Base-by-base conservation (phyloP, 1,284 basidiomycete species). In the Papiliotrema nemorosa region DNA sequence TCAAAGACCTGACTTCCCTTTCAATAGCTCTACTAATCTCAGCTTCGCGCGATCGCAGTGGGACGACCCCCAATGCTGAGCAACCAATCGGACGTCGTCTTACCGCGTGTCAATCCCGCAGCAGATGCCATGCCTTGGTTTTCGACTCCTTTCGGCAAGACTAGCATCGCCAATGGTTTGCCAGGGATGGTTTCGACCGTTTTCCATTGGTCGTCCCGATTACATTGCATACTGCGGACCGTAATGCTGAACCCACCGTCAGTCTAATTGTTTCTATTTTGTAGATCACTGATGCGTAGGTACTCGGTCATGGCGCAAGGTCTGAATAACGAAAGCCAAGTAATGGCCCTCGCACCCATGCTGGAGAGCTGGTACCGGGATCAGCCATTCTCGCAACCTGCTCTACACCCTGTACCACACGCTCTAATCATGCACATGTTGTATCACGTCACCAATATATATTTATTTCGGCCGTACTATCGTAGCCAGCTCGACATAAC, bases 391-490 rank as follows among this genome's bases (percentile, higher is more conserved):
- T 62, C 13, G 29, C 50, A 14, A 44, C 40, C 5, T 47, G 50
- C 20, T 53, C 58, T n/a, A 48, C 52, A 47, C 2, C 57, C 60
- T 10, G 33, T 62, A 5, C 60, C 60, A 3, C 60, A 62, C 37
- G 48, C 54, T 6, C 44, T 62, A 10, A 49, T 59, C 10, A 49
- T 62, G 13, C 57, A 62, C 50, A 49, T 57, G 44, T 45, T 44
- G 5, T 62, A 57, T 25, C 51, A 58, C 35, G 47, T 62, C 14
- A 44, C 44, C 10, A 36, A 49, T 10, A 56, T 62, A 5, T 58
- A 55, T 37, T 48, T 62, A 9, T 52, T 55, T 42, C 55, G 60
- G 22, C 60, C 60, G 2, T 62, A 54, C 44, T 62, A 62, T 22
- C 50, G 60, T 4, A 36, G 35, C 35, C 35, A 36, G n/a, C 38